phyloP scores from a whole-genome alignment of 2,329 filamentous ascomycete genomes.

The Calonectria montana region DNA sequence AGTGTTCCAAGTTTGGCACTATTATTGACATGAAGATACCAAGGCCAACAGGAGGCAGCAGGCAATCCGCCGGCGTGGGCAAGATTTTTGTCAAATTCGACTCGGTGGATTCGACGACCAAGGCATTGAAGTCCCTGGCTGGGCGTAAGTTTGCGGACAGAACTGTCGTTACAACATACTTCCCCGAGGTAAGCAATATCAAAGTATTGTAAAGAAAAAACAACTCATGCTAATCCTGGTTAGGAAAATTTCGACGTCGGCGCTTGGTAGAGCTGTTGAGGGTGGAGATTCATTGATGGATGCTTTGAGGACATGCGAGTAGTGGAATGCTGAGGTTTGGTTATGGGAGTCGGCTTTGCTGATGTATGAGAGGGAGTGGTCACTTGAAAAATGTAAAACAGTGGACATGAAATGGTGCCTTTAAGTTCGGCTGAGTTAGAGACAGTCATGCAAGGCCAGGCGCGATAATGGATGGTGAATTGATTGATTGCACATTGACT shows the following conservation, averaged over 20 bases:
- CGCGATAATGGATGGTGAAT: slow-evolving; percentile 17
- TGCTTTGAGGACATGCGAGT: background rate
- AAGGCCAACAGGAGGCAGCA: slow-evolving; percentile 82
- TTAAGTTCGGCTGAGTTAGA: slow-evolving; percentile 15
- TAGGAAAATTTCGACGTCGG: slow-evolving; percentile 94
- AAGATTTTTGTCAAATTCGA: slow-evolving; percentile 99
- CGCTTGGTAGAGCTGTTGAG: slow-evolving; percentile 73
- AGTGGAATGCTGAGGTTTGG: slow-evolving; percentile 24
- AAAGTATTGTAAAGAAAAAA: background rate
- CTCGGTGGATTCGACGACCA: slow-evolving; percentile 79
- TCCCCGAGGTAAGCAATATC: slow-evolving; percentile 78
- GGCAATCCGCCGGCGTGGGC: slow-evolving; percentile 89
- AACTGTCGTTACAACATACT: slow-evolving; percentile 96
- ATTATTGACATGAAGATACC: slow-evolving; percentile 94
- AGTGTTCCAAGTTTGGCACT: slow-evolving; percentile 90
- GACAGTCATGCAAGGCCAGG: slow-evolving; percentile 18
- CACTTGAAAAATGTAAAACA: slow-evolving; percentile 46
- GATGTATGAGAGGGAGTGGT: slow-evolving; percentile 33
- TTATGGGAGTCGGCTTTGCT: slow-evolving; percentile 36
- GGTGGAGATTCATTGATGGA: background rate
- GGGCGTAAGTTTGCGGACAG: slow-evolving; percentile 96
- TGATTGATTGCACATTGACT: slow-evolving; percentile 6
- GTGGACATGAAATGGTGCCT: slow-evolving; percentile 34
- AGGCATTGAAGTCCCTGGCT: slow-evolving; percentile 88
- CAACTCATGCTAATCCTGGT: slow-evolving; percentile 45